These are phyloP conservation scores for Phytophthora pinifolia DNA, from an alignment of 352 stramenopile species.

Conservation along the genomic window DNA sequence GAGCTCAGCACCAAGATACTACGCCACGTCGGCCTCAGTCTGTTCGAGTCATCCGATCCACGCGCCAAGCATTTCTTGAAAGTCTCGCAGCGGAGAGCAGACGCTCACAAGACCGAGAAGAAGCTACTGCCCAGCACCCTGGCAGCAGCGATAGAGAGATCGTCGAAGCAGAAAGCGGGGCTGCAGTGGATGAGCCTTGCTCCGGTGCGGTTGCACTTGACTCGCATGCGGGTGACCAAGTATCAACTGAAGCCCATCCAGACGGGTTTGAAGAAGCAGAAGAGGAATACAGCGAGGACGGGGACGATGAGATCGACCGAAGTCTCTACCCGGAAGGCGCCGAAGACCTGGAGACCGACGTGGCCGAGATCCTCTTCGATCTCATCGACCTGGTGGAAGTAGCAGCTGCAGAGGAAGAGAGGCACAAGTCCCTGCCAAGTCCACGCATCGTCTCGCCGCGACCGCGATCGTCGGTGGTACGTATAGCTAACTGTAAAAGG, in stretches of 20 bases:
- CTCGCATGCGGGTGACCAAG: conserved; percentile 1
- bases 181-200: not conserved
- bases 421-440: conserved; percentile 3
- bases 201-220: not conserved
- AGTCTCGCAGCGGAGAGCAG: conserved; percentile 12
- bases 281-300: conserved; percentile 6
- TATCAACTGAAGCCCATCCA: not conserved
- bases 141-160: not conserved
- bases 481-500: not conserved
- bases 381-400: conserved; percentile 35
- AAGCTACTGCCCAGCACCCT: not conserved
- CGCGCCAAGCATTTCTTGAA: conserved; percentile 24
- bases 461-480: conserved; percentile 20
- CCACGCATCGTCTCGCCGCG: conserved; percentile 19
- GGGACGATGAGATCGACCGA: conserved; percentile 4
- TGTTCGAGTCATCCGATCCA: conserved; percentile 11
- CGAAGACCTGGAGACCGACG: conserved; percentile 33
- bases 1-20: conserved; percentile 5
- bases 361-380: conserved; percentile 51
- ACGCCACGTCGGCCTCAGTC: conserved; percentile 27
- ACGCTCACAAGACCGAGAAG: not conserved
- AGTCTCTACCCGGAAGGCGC: not conserved
- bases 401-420: conserved; percentile 8
- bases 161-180: not conserved
- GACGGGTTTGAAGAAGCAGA: not conserved